These are phyloP conservation scores for Exophiala mesophila DNA, from an alignment of 2,329 filamentous ascomycete species.

Conservation along the genomic window DNA sequence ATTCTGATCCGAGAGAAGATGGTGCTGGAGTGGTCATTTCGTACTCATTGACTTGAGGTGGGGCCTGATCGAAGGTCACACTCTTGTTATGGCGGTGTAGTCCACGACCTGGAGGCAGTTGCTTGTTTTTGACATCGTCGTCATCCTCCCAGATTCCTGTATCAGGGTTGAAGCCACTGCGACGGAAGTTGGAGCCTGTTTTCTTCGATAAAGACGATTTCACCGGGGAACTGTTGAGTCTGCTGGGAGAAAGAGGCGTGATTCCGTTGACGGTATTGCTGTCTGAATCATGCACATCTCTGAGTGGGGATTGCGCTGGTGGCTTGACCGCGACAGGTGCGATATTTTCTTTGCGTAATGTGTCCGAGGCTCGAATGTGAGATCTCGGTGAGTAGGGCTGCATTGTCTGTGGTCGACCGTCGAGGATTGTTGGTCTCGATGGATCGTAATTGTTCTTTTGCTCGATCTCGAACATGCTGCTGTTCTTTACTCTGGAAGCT, in stretches of 20 bases:
- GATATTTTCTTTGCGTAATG: slow-evolving; percentile 49
- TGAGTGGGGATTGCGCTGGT: slow-evolving; percentile 43
- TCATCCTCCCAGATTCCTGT: slow-evolving; percentile 63
- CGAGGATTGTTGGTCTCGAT: slow-evolving; percentile 66
- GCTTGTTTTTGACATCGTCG: slow-evolving; percentile 55
- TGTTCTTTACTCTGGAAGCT: slow-evolving; percentile 94
- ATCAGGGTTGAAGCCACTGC: slow-evolving; percentile 59
- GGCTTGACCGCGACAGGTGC: slow-evolving; percentile 28
- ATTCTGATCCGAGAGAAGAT: slow-evolving; percentile 85
- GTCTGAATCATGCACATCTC: slow-evolving; percentile 7
- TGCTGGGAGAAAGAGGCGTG: slow-evolving; percentile 54
- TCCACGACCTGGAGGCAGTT: slow-evolving; percentile 60
- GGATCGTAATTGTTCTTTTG: slow-evolving; percentile 92
- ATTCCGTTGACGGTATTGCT: slow-evolving; percentile 20
- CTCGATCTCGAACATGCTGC: slow-evolving; percentile 91
- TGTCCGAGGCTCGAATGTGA: slow-evolving; percentile 30
- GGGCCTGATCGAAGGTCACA: slow-evolving; percentile 91
- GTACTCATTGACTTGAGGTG: slow-evolving; percentile 94
- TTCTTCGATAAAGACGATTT: slow-evolving; percentile 83
- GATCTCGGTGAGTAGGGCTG: slow-evolving; percentile 13
- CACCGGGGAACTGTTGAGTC: slow-evolving; percentile 69
- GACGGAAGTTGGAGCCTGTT: slow-evolving; percentile 43
- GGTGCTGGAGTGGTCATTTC: slow-evolving; percentile 96
- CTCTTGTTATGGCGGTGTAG: slow-evolving; percentile 88
- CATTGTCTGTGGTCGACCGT: slow-evolving; percentile 56